Conservation (phyloP, 2,329 filamentous ascomycete genomes). For the Trichoderma pleuroti region DNA sequence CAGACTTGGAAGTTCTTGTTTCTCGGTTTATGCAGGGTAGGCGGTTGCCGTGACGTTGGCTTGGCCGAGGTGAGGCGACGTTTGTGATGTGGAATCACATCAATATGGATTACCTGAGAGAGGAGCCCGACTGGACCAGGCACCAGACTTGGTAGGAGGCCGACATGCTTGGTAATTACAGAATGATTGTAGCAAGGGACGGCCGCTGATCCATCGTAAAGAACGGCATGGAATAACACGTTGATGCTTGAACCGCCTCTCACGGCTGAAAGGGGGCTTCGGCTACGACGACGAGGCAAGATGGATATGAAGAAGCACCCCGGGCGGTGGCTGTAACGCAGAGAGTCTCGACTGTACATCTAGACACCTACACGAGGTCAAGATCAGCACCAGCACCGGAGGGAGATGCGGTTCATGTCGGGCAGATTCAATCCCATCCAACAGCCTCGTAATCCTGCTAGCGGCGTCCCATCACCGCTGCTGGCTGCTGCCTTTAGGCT, state of each 20-base stretch:
- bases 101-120: neutral
- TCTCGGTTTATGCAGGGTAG: neutral
- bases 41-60: neutral
- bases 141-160: neutral
- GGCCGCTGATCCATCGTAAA: neutral
- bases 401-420: neutral
- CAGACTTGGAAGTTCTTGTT: neutral
- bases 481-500: neutral
- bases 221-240: neutral
- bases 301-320: neutral
- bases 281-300: neutral
- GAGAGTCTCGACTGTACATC: neutral
- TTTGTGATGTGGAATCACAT: constrained; percentile 12
- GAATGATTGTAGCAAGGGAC: neutral
- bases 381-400: neutral
- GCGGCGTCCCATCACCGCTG: neutral
- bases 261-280: neutral
- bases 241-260: neutral
- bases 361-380: neutral
- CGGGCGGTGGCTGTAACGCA: neutral
- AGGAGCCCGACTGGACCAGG: neutral
- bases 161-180: neutral
- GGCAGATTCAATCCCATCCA: neutral
- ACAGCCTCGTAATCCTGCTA: neutral
- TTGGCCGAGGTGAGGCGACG: neutral